Conservation (phyloP, 2,329 filamentous ascomycete genomes). For the Cladosporium sp. region DNA sequence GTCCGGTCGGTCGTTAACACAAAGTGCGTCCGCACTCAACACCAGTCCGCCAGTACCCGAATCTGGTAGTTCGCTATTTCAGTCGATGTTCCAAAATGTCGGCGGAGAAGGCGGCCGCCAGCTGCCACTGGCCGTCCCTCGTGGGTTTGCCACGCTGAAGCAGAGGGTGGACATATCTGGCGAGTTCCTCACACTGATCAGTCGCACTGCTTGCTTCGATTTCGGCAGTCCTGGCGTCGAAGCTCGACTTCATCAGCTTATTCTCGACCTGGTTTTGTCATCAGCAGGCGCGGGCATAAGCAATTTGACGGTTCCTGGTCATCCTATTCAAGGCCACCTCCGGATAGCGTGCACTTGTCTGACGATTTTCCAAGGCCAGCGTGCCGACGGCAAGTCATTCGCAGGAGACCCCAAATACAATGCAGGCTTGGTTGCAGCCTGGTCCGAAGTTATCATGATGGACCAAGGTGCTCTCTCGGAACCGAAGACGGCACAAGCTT, state of each 20-base stretch:
- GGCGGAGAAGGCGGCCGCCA: conserved; percentile 8
- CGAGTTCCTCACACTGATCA: conserved; percentile 26
- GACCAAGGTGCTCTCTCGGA: conserved; percentile 26
- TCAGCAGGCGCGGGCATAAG: conserved; percentile 18
- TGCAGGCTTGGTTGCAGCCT: conserved; percentile 28
- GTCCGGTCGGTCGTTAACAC: not conserved
- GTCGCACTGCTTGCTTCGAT: conserved; percentile 32
- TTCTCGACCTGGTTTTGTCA: conserved; percentile 29
- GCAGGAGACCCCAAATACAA: conserved; percentile 27
- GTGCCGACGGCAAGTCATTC: conserved; percentile 25
- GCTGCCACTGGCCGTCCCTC: conserved; percentile 30
- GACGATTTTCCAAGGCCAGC: conserved; percentile 31
- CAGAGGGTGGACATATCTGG: conserved; percentile 24
- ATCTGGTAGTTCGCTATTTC: not conserved
- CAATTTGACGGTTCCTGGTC: conserved; percentile 16
- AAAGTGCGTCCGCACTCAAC: not conserved
- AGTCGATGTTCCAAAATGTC: not conserved
- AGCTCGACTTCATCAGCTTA: conserved; percentile 25
- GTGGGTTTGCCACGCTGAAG: conserved; percentile 29
- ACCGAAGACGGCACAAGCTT: conserved; percentile 29
- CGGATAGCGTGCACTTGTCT: conserved; percentile 31
- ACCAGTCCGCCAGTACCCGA: not conserved
- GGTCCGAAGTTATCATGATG: conserved; percentile 27
- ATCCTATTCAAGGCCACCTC: conserved; percentile 28
- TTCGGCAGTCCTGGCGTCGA: conserved; percentile 29